Percentiles rank a stretch among this genome's conserved stretches.
These are phyloP conservation scores for Bolboschoenus planiculmis DNA, from an alignment of 176 grass and related monocot genomes.

Conservation along the genomic window DNA sequence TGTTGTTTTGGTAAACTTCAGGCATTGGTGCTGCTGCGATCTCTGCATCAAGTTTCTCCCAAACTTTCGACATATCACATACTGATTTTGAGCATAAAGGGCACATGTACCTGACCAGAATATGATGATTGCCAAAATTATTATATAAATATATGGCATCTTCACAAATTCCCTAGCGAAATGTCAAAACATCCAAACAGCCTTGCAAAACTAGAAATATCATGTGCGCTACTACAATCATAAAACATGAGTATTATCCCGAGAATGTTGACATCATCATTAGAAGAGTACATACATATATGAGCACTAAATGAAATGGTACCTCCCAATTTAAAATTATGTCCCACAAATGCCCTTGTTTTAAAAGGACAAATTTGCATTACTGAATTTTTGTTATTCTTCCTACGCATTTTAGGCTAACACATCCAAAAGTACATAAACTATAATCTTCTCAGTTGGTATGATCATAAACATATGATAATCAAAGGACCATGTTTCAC, in stretches of 20 bases:
- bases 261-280: too few species aligned
- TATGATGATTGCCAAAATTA: slow-evolving; percentile 14
- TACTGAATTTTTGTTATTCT: not conserved
- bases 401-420: not conserved
- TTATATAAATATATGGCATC: not conserved
- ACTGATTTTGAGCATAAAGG: slow-evolving; percentile 94
- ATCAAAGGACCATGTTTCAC: not conserved
- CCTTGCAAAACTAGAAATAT: not conserved
- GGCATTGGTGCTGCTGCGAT: slow-evolving; percentile 55
- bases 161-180: not conserved
- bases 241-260: too few species aligned
- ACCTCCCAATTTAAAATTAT: not conserved
- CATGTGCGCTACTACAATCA: not conserved
- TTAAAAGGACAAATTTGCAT: not conserved
- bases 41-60: slow-evolving; percentile 76
- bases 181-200: not conserved
- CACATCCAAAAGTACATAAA: not conserved
- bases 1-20: slow-evolving; percentile 51
- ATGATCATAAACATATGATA: too few species aligned
- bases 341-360: not conserved
- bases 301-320: not conserved
- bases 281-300: not conserved
- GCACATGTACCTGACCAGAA: slow-evolving; percentile 55
- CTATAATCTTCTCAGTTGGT: not conserved
- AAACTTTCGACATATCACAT: slow-evolving; percentile 93